Evolutionary conservation across 2,329 filamentous ascomycete genomes (phyloP).

Genomic region (Albophoma yamanashiensis): DNA sequence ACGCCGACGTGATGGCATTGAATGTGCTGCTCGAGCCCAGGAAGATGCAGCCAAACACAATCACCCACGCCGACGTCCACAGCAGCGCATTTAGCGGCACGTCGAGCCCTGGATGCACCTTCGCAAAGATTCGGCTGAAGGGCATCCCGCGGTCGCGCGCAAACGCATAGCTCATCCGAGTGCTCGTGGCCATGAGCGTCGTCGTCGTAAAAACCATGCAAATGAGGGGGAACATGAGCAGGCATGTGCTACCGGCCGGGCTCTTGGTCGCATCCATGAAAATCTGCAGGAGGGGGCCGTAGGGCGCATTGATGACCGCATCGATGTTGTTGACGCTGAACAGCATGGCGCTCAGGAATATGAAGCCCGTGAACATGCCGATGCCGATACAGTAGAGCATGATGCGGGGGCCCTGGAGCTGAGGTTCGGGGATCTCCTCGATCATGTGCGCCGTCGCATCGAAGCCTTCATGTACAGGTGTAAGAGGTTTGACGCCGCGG

Average conservation of each 20-base stretch:
- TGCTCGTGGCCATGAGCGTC: slow-evolving; percentile 55
- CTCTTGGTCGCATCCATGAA: slow-evolving; percentile 53
- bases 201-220: slow-evolving; percentile 56
- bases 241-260: slow-evolving; percentile 50
- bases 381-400: slow-evolving; percentile 57
- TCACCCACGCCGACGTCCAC: slow-evolving; percentile 48
- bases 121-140: slow-evolving; percentile 46
- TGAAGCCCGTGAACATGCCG: slow-evolving; percentile 50
- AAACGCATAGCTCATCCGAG: slow-evolving; percentile 59
- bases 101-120: slow-evolving; percentile 48
- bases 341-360: slow-evolving; percentile 53
- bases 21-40: slow-evolving; percentile 57
- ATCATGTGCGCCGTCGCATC: slow-evolving; percentile 41
- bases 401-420: slow-evolving; percentile 50
- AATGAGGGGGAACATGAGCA: slow-evolving; percentile 55
- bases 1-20: slow-evolving; percentile 61
- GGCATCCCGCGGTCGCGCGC: slow-evolving; percentile 58
- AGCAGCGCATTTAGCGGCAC: slow-evolving; percentile 59
- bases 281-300: slow-evolving; percentile 52
- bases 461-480: slow-evolving; percentile 21
- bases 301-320: slow-evolving; percentile 40
- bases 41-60: slow-evolving; percentile 61
- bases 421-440: slow-evolving; percentile 47
- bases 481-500: background rate
- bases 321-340: slow-evolving; percentile 53